Evolutionary conservation across 2,329 filamentous ascomycete species (phyloP), one percentile per base, ranked within the genome.

Genomic region (Aspergillus sp.): DNA sequence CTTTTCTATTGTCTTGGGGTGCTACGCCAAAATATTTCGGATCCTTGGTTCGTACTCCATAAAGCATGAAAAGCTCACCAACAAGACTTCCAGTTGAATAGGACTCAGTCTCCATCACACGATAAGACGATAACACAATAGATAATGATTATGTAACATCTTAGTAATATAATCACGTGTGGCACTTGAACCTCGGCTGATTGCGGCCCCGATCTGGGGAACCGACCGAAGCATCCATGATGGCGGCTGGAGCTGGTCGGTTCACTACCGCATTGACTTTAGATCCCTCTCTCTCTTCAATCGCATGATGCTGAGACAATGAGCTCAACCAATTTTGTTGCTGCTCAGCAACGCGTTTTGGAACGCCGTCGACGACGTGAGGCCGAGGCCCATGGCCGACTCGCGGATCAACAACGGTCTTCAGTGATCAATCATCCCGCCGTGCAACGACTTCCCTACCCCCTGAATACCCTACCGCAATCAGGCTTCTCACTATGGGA

Each of bases 331-430:
- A 89, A 89, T 76, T 97, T 97, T 78, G 88, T 90, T 74, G 89
- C 91, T 74, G 93, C 93, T 64, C 93, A 97, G 79, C 84, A 90
- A 78, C 90, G 93, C 73, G 87, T 97, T 59, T 84, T 89, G 64
- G 89, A 89, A 66, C 90, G 92, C 68, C 90, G 91, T 68, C 85
- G 85, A 71, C 87, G 87, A 61, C 89, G 90, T 74, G 90, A 91
- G 74, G 82, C 82, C 61, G 83, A 87, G 70, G 79, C 83, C 54
- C 85, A 83, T 66, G 80, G 85, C 57, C 83, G 80, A 50, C 74
- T 84, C 63, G 69, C 67, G 48, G 71, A 71, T 61, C 74, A 73
- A 62, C 70, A 74, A 58, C 68, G 66, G 57, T 74, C 83, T 41
- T 82, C 83, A 56, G 78, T 79, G 66, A 64, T 72, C 59, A 80